Base-by-base conservation (phyloP, 202 grass and related monocot genomes). In the Carex sylvatica region DNA sequence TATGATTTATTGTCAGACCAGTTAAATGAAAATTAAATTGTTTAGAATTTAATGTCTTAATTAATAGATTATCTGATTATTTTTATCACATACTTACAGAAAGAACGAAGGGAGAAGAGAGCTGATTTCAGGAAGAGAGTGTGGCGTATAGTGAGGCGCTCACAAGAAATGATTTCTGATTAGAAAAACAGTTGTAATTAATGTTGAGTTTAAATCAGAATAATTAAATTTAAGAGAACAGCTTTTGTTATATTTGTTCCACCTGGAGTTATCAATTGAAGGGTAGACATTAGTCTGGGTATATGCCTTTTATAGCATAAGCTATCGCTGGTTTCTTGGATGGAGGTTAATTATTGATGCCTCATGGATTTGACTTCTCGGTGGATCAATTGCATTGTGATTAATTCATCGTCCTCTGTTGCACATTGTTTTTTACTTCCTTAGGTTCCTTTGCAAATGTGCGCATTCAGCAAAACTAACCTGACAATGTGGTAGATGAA, bases 91-190 rank as follows among this genome's bases (percentile, higher is more conserved):
- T 40, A 52, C 52, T 77, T 74, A 47, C 85, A 87, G 85, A 87
- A 83, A 65, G 69, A 87, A 83, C 83, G 85, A 69, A 83, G 70
- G 40, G 85, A 87, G 30, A 87, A 60, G 74, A 87, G 85, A 46
- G 85, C 46, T 33, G 80, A 87, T 9, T 87, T 87, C 79, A 87
- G 80, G 79, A 87, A 87, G 80, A 87, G 62, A 78, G 80, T 87
- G 3, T 67, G 85, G 33, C 68, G 61, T 15, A 75, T 46, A 24
- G 85, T 87, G 14, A 82, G 79, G 60, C 6, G 31, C 24, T 85
- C 85, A 5, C 80, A 87, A 60, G 79, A 87, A 54, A 69, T 83
- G 55, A 70, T 87, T 70, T 85, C 46, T 69, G 18, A 85, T 65
- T 28, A 65, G 3, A 65, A 28, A 58, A 31, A 65, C 58, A 20